Base-by-base conservation (phyloP, 1,284 basidiomycete genomes). In the Malassezia psittaci region DNA sequence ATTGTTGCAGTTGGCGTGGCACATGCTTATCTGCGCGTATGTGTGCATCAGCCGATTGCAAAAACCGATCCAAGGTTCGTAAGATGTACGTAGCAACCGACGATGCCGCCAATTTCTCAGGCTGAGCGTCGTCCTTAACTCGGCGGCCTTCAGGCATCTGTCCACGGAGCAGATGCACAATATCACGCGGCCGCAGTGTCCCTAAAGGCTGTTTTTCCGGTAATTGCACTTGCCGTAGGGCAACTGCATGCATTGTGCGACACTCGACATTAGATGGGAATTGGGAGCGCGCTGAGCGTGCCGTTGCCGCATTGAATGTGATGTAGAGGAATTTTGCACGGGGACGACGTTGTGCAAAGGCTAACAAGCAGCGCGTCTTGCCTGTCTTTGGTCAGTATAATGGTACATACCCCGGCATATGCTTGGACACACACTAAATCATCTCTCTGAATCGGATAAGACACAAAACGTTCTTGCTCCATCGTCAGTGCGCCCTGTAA, bases 201-300 rank as follows among this genome's bases (percentile, higher is more conserved):
- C 65, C 64, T n/a, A 67, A 57, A 13, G 58, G 56, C 39, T 66
- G 64, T 15, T 53, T 60, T 3, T 59, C 57, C 5, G 60, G 54
- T n/a, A 62, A 63, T 15, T 57, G 52, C 15, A 63, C 64, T 42
- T 66, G 64, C 19, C 57, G 57, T 11, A 64, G 60, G 4, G 65
- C 66, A 12, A 70, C 61, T 35, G 65, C 65, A 46, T 70, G 68
- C 62, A 68, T 67, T n/a, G 68, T 70, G 34, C 63, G 61, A 38
- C 66, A 68, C 42, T 64, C 65, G 13, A 70, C 68, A 34, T 70
- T 63, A 11, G 57, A 39, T 3, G 66, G 62, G 21, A 70, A 70
- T 16, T 57, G 57, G 13, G 52, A 42, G 12, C 62, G 52, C 5
- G 68, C 68, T 13, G 62, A 54, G 16, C 54, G 52, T n/a, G 65